phyloP scores from a whole-genome alignment of 139 green algal genomes.

The Tetradesmus lagerheimii region DNA sequence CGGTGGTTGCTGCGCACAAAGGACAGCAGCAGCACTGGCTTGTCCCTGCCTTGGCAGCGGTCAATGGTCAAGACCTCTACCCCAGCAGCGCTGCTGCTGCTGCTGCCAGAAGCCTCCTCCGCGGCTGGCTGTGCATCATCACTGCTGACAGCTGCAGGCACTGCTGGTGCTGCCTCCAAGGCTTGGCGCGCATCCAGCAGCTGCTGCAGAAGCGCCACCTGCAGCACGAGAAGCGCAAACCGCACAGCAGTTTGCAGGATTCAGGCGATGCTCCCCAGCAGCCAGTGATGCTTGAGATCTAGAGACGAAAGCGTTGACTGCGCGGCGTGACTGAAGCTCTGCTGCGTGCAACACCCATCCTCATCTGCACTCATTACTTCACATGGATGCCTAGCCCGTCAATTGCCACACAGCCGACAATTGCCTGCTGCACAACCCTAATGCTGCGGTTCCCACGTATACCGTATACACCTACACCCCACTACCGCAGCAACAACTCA shows the following conservation, averaged over 20 bases:
- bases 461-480: too few species aligned
- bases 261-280: too few species aligned
- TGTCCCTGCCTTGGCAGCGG: conserved; percentile 90
- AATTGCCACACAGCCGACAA: too few species aligned
- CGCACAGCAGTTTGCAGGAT: background rate
- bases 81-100: conserved; percentile 8
- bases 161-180: background rate
- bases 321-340: too few species aligned
- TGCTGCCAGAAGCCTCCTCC: background rate
- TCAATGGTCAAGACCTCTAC: conserved; percentile 93
- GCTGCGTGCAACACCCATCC: too few species aligned
- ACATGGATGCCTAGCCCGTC: too few species aligned
- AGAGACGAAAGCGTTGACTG: too few species aligned
- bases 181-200: conserved; percentile 7
- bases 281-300: too few species aligned
- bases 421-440: too few species aligned
- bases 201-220: conserved; percentile 10
- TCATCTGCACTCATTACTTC: too few species aligned
- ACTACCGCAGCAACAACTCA: conserved; percentile 42
- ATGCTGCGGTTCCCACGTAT: too few species aligned
- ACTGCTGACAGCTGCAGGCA: background rate
- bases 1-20: conserved; percentile 83
- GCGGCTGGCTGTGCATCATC: background rate
- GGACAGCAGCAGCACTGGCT: conserved; percentile 79
- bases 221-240: background rate